Conservation (phyloP, 179 eudicot species). For the Silene coronaria region DNA sequence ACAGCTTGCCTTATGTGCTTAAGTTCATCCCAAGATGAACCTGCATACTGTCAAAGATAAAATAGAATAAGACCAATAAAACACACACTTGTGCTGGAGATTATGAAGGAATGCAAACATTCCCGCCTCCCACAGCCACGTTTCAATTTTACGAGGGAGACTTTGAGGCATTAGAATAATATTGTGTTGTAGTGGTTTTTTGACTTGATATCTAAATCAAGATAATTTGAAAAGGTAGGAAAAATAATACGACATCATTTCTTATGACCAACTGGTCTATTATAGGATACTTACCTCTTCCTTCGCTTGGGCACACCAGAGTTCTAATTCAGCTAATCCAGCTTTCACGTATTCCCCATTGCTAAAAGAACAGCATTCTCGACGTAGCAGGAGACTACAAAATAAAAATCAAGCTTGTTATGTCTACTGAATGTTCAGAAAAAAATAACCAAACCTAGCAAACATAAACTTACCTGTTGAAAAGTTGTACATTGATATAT, state of each 20-base stretch:
- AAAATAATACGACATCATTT: too few species aligned
- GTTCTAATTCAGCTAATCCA: conserved; percentile 66
- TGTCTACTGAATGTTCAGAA: background rate
- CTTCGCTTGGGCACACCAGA: conserved; percentile 63
- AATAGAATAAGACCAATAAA: background rate
- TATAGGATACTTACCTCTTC: conserved; percentile 39
- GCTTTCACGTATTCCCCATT: conserved; percentile 66
- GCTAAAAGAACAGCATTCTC: conserved; percentile 78
- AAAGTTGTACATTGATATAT: conserved; percentile 66
- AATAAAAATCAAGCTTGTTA: background rate
- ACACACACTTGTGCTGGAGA: background rate
- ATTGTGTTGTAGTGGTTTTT: background rate
- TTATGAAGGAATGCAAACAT: too few species aligned
- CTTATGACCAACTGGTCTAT: background rate
- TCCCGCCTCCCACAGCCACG: too few species aligned
- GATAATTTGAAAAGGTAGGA: background rate
- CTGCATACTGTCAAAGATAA: conserved; percentile 48
- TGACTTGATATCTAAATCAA: conserved; percentile 17
- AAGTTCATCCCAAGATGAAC: conserved; percentile 72
- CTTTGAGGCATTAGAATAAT: too few species aligned
- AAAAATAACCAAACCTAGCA: background rate
- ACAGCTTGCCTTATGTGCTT: conserved; percentile 67
- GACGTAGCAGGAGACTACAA: conserved; percentile 58
- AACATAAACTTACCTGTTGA: conserved; percentile 56
- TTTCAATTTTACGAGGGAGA: too few species aligned